Base-by-base conservation (phyloP, 192 early-diverging fungal species). In the Coemansia nantahalensis region DNA sequence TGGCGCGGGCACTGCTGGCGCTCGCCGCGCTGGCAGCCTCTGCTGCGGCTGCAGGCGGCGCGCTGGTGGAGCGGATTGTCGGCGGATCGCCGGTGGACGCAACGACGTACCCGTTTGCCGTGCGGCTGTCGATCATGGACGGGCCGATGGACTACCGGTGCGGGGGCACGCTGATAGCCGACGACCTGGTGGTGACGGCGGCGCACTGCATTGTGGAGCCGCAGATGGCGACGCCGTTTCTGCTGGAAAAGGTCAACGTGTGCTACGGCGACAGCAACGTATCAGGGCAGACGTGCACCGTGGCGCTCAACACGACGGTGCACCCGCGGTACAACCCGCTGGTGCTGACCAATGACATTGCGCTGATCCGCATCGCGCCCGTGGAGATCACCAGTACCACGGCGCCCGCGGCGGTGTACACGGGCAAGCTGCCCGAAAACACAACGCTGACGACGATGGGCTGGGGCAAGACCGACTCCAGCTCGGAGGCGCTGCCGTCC, bases 161-260 rank as follows among this genome's bases (percentile, higher is more conserved):
- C 40, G 73, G 65, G 30, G 73, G 73, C 37, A 46, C 62, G 9
- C 53, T 77, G 10, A 43, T 77, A 4, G 51, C 31, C 36, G 38
- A 45, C 42, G 41, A 48, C 57, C 46, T 51, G 14, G 61, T 77
- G 1, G 73, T 69, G 2, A 77, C 73, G 0, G 73, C 73, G 1
- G 73, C 56, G 12, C 73, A 77, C 50, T 77, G 73, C 39, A 33
- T 69, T 46, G 54, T 65, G 0, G 55, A 68, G 41, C 23, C 48
- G 8, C 45, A 64, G 33, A 50, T 50, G 19, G 62, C 57, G 51
- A 24, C 28, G 1, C 37, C 47, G 2, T 57, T 48, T 37, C 31
- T 44, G 32, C 35, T 62, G 2, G n/a, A 37, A 14, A 36, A 52
- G n/a, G 55, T 77, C 2, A 40, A 43, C 5, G 58, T 77, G n/a